Evolutionary conservation across 805 yeast species (phyloP).

Genomic region (Saturnispora kantuleensis): DNA sequence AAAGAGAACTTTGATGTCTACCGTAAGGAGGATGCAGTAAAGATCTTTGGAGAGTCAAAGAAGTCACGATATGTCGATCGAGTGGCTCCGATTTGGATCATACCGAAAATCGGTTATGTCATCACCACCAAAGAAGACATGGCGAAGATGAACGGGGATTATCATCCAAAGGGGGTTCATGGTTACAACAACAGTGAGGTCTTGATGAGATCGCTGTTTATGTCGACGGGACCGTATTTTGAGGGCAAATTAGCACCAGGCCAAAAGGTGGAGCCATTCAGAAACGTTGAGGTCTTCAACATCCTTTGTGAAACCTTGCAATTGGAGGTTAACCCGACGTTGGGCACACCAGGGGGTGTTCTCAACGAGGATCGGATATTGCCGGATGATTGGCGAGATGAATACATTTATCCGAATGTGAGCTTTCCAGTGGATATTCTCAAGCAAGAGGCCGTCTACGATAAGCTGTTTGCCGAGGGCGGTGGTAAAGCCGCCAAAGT

Average conservation of each 20-base stretch:
- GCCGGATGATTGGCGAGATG: slow-evolving; percentile 39
- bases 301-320: slow-evolving; percentile 58
- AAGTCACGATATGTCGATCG: slow-evolving; percentile 40
- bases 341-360: slow-evolving; percentile 37
- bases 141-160: slow-evolving; percentile 36
- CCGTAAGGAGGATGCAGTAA: slow-evolving; percentile 40
- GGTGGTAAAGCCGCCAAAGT: slow-evolving; percentile 6
- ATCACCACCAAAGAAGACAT: slow-evolving; percentile 52
- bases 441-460: slow-evolving; percentile 42
- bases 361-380: slow-evolving; percentile 24
- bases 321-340: slow-evolving; percentile 45
- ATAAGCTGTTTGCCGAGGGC: slow-evolving; percentile 15
- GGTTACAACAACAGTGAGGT: slow-evolving; percentile 75
- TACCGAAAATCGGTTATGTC: slow-evolving; percentile 77
- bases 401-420: slow-evolving; percentile 39
- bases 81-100: slow-evolving; percentile 76
- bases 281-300: slow-evolving; percentile 64
- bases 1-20: slow-evolving; percentile 36
- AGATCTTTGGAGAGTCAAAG: slow-evolving; percentile 44
- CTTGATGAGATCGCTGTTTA: slow-evolving; percentile 74
- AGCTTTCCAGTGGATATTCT: slow-evolving; percentile 34
- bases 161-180: slow-evolving; percentile 67
- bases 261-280: slow-evolving; percentile 45
- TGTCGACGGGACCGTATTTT: slow-evolving; percentile 78
- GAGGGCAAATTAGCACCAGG: slow-evolving; percentile 23